Conservation (phyloP, 1,284 basidiomycete species). For the Trametes sp. region DNA sequence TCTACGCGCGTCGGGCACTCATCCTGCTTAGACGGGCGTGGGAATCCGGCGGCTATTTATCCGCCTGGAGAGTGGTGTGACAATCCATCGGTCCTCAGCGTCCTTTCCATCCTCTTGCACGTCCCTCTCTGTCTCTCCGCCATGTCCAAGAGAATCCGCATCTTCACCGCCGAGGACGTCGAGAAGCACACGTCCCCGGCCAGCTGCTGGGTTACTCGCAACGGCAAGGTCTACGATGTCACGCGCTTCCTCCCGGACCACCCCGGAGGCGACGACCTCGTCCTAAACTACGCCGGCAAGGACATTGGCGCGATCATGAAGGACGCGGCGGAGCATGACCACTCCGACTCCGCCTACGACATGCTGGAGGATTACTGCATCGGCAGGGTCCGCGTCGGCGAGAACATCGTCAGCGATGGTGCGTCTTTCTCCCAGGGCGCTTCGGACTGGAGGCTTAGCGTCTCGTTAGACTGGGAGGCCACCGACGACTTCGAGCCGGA, state of each 20-base stretch:
- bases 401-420: slow-evolving; percentile 83
- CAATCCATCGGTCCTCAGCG: slow-evolving; percentile 2
- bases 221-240: slow-evolving; percentile 84
- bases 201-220: slow-evolving; percentile 80
- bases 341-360: slow-evolving; percentile 91
- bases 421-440: slow-evolving; percentile 38
- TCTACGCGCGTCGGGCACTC: slow-evolving; percentile 12
- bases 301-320: slow-evolving; percentile 88
- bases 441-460: slow-evolving; percentile 11
- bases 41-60: slow-evolving; percentile 16
- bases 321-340: slow-evolving; percentile 88
- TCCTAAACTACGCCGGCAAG: slow-evolving; percentile 83
- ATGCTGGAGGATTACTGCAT: slow-evolving; percentile 90
- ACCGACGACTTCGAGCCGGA: slow-evolving; percentile 91
- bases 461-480: slow-evolving; percentile 75
- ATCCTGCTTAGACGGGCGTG: slow-evolving; percentile 22
- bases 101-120: slow-evolving; percentile 15
- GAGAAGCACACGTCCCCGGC: slow-evolving; percentile 58
- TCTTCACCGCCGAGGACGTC: slow-evolving; percentile 78
- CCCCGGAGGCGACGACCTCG: slow-evolving; percentile 86
- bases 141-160: slow-evolving; percentile 72
- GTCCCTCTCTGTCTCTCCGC: slow-evolving; percentile 16
- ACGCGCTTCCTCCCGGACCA: slow-evolving; percentile 80
- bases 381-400: slow-evolving; percentile 81
- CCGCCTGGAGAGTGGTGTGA: slow-evolving; percentile 22